A percentile compares a stretch with the other conserved stretches of the same genome.
These are phyloP conservation scores for Andrographis paniculata DNA, from an alignment of 305 asterid species.

Conservation along the genomic window DNA sequence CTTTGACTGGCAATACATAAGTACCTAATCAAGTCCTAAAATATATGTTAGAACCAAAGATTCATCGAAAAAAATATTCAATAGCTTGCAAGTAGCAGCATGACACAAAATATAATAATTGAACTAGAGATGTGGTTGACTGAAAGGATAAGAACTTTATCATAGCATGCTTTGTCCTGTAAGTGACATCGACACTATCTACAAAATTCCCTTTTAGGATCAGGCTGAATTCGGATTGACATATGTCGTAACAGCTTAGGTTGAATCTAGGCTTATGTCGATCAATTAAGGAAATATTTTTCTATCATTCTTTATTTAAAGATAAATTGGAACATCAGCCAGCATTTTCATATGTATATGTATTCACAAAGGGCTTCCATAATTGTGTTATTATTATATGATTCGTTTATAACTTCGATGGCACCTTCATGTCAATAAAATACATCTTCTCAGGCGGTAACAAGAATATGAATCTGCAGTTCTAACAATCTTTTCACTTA, in stretches of 20 bases:
- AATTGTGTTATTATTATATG: no score
- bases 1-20: not conserved
- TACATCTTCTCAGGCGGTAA: no score
- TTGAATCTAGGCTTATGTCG: constrained; percentile 2
- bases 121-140: not conserved
- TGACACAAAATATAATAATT: not conserved
- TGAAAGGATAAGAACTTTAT: not conserved
- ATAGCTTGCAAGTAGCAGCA: not conserved
- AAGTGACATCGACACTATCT: constrained; percentile 7
- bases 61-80: not conserved
- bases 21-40: constrained; percentile 6
- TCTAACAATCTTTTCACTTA: no score
- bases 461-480: no score
- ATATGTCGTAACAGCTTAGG: constrained; percentile 6
- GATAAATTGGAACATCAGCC: not conserved
- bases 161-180: not conserved
- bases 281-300: constrained; percentile 3
- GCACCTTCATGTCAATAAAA: no score
- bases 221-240: constrained; percentile 10
- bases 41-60: not conserved
- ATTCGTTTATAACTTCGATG: no score
- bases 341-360: no score
- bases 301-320: not conserved
- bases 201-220: constrained; percentile 11
- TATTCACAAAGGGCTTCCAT: no score